Base-by-base conservation (phyloP, 2,329 filamentous ascomycete species). In the Cryphonectria radicalis region DNA sequence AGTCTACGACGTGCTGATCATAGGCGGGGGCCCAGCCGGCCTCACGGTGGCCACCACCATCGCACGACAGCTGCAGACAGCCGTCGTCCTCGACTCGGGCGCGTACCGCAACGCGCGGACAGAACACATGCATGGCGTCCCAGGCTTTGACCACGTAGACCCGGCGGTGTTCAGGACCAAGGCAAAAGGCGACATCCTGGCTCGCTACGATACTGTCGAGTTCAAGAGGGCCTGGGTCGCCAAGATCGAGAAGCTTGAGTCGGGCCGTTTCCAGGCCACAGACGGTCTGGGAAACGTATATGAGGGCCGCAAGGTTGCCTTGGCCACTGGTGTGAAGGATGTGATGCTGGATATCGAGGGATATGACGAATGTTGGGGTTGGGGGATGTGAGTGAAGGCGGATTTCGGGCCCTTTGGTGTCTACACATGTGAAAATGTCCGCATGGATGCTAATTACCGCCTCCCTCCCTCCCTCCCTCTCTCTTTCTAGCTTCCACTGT, bases 251-350 rank as follows among this genome's bases (percentile, higher is more conserved):
- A 74, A 70, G n/a, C 42, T 73, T 22, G 64, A 67, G 11, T 69
- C 68, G 3, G 70, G 72, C 17, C 55, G 59, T 6, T 73, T 73
- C 42, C 50, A 65, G 13, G 77, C 81, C 7, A 75, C 75, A 1
- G 87, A 89, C 71, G 68, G 71, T 35, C 59, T 50, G 53, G 86
- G 85, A 0, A 75, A 77, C 2, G 76, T 74, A 0, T 90, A 84
- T 74, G 74, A 77, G 13, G 88, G 87, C 0, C 81, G 81, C 63
- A 90, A 87, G 72, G 68, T 91, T 1, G 84, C 88, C 0, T 77
- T 91, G 0, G 88, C 87, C 0, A 87, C 80, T 0, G 89, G 89
- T 0, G 81, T 87, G 0, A 77, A 76, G 35, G 89, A 91, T 73
- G 74, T 87, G 0, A 76, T 85, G 43, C 85, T 85, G 0, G 80